Evolutionary conservation across 1,139 yeast genomes (phyloP), one percentile per base, ranked within the genome.

Genomic region (Geotrichum phurueaensis): DNA sequence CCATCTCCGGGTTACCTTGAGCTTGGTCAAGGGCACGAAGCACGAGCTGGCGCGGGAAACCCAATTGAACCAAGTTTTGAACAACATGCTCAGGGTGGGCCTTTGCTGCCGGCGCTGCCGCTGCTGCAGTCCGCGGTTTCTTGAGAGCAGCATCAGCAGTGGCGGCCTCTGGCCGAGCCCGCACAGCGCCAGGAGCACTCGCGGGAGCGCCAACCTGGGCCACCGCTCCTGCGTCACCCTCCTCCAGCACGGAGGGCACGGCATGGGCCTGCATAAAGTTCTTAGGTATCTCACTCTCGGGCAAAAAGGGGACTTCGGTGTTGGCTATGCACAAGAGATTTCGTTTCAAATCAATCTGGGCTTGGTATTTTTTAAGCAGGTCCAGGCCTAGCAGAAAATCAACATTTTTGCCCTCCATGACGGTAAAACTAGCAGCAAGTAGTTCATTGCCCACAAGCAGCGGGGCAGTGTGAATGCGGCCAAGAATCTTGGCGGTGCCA

Each of bases 381-480:
- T 87, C 92, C 59, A 86, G 77, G 0, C 92, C 92, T 62, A 86
- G 68, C 45, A 80, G 68, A 65, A 79, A 68, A 53, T 76, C 78
- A 49, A 73, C 71, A 51, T 67, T 70, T 62, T 79, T 79, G 0
- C 91, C 84, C 65, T 92, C 96, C 62, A 94, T 74, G 1, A 94
- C 94, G 1, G 85, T 84, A 70, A 94, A 89, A 29, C 94, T 83
- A 69, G 97, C 89, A 1, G 97, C 94, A 62, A 85, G 78, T 66
- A 76, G 83, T 20, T 79, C 78, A 49, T 82, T 77, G 22, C 90
- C 96, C 47, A 94, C 84, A 64, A 85, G 85, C 53, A 94, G 81
- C 27, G 96, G 96, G 0, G 91, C 96, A 67, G 91, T 86, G 71
- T 94, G 98, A 56, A 95, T 87, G 63, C 89, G 81, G 4, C 99